Percentiles rank a stretch among this genome's conserved stretches.
These are phyloP conservation scores for Vaccinium corymbosum DNA, from an alignment of 148 eudicot genomes.

Conservation along the genomic window DNA sequence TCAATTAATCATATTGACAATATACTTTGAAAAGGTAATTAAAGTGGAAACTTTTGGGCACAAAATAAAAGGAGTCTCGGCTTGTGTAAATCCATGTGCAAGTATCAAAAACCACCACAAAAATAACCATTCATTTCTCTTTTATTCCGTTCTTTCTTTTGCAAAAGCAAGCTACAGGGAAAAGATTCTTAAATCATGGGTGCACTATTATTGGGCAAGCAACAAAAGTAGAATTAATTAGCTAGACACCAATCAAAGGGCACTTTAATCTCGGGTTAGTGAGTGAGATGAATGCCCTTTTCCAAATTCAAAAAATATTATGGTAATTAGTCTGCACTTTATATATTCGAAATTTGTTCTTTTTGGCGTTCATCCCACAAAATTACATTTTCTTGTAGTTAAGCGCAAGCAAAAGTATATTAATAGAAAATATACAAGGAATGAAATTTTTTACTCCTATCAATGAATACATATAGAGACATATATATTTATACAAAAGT, in stretches of 20 bases:
- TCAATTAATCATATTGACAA: neutral
- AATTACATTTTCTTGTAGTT: no score
- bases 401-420: neutral
- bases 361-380: neutral
- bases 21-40: neutral
- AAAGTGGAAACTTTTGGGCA: neutral
- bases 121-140: slow-evolving; percentile 8
- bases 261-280: slow-evolving; percentile 3
- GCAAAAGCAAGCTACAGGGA: neutral
- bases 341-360: neutral
- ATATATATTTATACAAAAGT: neutral
- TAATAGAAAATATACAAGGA: neutral
- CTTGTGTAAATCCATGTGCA: neutral
- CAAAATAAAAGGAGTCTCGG: slow-evolving; percentile 4
- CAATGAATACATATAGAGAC: neutral
- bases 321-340: neutral
- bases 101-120: neutral
- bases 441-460: neutral
- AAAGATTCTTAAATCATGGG: slow-evolving; percentile 19
- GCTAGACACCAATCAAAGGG: neutral
- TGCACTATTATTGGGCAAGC: slow-evolving; percentile 6
- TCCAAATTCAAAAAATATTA: neutral
- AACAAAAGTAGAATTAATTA: slow-evolving; percentile 1
- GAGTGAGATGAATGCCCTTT: slow-evolving; percentile 11
- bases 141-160: slow-evolving; percentile 4